Evolutionary conservation across 805 yeast genomes (phyloP), one percentile per base, ranked within the genome.

Genomic region (Yamadazyma laniorum): DNA sequence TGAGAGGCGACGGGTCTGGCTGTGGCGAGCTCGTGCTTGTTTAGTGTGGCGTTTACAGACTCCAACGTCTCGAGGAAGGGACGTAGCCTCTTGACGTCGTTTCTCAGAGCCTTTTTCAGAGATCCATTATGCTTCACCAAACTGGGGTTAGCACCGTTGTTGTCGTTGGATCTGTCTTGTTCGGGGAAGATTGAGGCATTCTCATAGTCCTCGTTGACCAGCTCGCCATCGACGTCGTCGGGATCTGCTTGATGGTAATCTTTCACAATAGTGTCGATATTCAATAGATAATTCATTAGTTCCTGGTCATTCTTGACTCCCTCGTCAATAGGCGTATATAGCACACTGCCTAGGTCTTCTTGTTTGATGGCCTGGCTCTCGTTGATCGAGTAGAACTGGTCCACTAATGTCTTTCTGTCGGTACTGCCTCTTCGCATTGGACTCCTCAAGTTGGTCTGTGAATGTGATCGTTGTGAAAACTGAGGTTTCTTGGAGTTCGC

Each of bases 321-420:
- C 2, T 32, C 18, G 22, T 46, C 47, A 1, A 43, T 8, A 1
- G 46, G 41, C 2, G 27, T 30, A 18, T 36, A 43, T 14, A 28
- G 17, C 13, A 42, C 27, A 5, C 26, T 19, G n/a, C 21, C 18
- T 8, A 39, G 17, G 17, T 37, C 39, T 13, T 45, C 34, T 16
- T 42, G 34, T 25, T 36, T 26, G 13, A 32, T 18, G 6, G 32
- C 18, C 6, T 27, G 36, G 15, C 42, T 23, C 15, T 60, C 65
- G 18, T 43, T 25, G 2, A 35, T 37, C 12, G 47, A 25, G 26
- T 39, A 46, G 47, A 68, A 68, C 47, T 67, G 72, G 40, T 66
- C 70, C 34, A 66, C 72, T 38, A 68, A 49, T 23, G 67, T 51
- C 43, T 65, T 64, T 29, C 53, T 52, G 35, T 58, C 63, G 3